phyloP scores from a whole-genome alignment of 2,329 filamentous ascomycete species.

The Colletotrichum sp. region DNA sequence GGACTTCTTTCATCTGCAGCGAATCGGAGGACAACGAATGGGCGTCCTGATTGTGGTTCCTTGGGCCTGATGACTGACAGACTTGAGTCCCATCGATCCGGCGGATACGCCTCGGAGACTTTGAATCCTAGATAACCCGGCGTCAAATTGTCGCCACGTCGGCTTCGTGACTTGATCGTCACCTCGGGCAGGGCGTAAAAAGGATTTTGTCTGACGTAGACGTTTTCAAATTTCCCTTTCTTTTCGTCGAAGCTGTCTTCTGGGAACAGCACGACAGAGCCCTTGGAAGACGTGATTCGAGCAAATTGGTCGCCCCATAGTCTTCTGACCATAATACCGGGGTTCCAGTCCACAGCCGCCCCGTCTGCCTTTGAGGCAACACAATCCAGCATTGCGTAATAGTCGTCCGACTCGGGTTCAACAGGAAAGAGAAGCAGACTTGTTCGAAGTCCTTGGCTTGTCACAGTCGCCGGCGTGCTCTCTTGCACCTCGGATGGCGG shows the following conservation, averaged over 20 bases:
- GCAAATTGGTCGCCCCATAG: slow-evolving; percentile 7
- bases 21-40: neutral
- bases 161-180: neutral
- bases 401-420: neutral
- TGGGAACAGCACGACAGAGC: neutral
- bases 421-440: neutral
- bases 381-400: neutral
- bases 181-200: slow-evolving; percentile 3
- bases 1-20: neutral
- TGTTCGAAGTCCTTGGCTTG: neutral
- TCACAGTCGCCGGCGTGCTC: neutral
- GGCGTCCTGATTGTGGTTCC: neutral
- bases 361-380: neutral
- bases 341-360: neutral
- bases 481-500: neutral
- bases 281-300: neutral
- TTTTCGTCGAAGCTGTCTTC: neutral
- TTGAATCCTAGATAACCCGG: neutral
- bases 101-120: neutral
- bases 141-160: neutral
- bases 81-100: slow-evolving; percentile 1
- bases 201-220: neutral
- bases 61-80: neutral
- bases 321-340: neutral
- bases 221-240: neutral